Evolutionary conservation across 129 eudicot genomes (phyloP), one percentile per base, ranked within the genome.

Genomic region (Rutidosis leptorrhynchoides): DNA sequence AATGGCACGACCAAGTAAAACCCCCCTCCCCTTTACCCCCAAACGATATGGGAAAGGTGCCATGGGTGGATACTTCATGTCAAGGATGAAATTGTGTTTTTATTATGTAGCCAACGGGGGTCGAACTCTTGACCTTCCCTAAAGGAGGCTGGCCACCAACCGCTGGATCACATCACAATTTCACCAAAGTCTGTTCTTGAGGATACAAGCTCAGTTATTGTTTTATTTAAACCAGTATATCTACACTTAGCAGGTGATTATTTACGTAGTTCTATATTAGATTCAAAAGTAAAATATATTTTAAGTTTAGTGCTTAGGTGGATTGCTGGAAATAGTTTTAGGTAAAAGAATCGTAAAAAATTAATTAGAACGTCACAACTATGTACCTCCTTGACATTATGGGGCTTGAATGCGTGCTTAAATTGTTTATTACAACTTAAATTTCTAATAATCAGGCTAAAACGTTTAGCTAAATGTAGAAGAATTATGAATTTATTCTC

Each of bases 251-350:
- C 28, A 20, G 29, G 59, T 63, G 20, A 63, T 40, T 21, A 15
- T 11, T 54, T 22, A 22, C 22, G 26, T 65, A 65, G 33, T 24
- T 63, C 15, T 14, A 11, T 46, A 25, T 6, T 28, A 6, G 48
- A 14, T 67, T 25, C 20, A 40, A 19, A 28, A 59, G 29, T 17
- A 29, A 22, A 30, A 2, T 9, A 29, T 32, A 20, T 29, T 15
- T 33, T 4, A 33, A 55, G n/a, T 68, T 35, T 37, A 69, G 43
- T 69, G 56, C 33, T 11, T 37, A 56, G 45, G 45, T 37, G 16
- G 45, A 37, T 10, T 11, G 24, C 11, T 69, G 43, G 53, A 37
- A 37, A n/a, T 42, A n/a, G 33, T 22, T 55, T 9, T 1, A 57
- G 45, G 16, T 37, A 37, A 37, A 35, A 37, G 45, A 37, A 37